phyloP scores from a whole-genome alignment of 1,139 yeast species.

The Insectozyma bohioensis region DNA sequence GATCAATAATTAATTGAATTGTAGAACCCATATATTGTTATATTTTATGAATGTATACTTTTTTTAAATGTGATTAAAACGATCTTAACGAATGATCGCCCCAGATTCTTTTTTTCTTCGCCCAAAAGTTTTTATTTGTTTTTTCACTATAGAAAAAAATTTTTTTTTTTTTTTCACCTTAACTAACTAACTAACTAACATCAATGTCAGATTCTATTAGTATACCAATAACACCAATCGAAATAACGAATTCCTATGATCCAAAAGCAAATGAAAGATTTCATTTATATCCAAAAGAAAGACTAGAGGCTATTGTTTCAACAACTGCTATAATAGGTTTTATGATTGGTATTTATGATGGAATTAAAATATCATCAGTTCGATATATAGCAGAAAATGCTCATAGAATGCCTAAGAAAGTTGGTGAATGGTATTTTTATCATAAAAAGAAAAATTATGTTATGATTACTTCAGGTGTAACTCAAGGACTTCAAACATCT shows the following conservation, averaged over 20 bases:
- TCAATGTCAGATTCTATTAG: background rate
- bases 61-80: too few species aligned
- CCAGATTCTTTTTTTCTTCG: too few species aligned
- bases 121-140: too few species aligned
- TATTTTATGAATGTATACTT: background rate
- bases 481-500: constrained; percentile 43
- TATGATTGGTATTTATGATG: constrained; percentile 61
- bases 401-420: constrained; percentile 73
- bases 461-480: constrained; percentile 56
- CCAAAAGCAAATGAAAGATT: constrained; percentile 33
- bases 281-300: constrained; percentile 38
- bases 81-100: too few species aligned
- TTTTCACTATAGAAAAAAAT: constrained; percentile 1
- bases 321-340: constrained; percentile 57
- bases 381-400: constrained; percentile 78
- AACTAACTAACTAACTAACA: background rate
- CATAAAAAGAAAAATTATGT: constrained; percentile 83
- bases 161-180: constrained; percentile 5
- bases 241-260: constrained; percentile 12
- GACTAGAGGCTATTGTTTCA: constrained; percentile 32
- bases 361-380: constrained; percentile 56
- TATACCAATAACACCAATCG: constrained; percentile 1
- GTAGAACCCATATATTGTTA: background rate
- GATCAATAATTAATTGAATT: constrained; percentile 76
- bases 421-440: constrained; percentile 88